Base-by-base conservation (phyloP, 2,329 filamentous ascomycete species). In the Penicillium paneum region DNA sequence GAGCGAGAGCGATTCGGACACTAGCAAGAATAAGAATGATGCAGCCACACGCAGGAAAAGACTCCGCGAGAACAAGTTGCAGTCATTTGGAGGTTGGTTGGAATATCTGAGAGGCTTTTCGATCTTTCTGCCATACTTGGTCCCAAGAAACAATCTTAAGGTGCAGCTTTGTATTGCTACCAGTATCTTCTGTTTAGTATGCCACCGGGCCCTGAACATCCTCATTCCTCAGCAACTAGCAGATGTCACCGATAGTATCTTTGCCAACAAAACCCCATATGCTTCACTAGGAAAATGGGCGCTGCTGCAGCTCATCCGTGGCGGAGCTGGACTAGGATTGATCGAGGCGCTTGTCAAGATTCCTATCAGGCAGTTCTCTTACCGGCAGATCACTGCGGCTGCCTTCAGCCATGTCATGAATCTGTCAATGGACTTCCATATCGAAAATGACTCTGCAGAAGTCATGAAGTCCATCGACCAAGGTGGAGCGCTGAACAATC, bases 351-450 rank as follows among this genome's bases (percentile, higher is more conserved):
- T 58, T 6, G 52, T 41, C 32, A 58, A 55, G 67, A 71, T 80
- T 29, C 79, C 80, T 1, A 71, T 86, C 31, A 75, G 80, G 38
- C 81, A 84, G 54, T 81, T 79, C 57, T 78, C 81, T 0, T 83
- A 84, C 56, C 77, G 79, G 38, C 76, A 79, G 15, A 77, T 89
- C 38, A 81, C 79, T 7, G 80, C 81, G 1, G 78, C 83, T 1
- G 81, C 85, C 0, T 89, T 88, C 64, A 76, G 78, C 52, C 86
- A 89, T 55, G 79, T 89, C 28, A 83, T 89, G 78, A 77, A 74
- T n/a, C 75, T 89, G 0, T 85, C 83, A 0, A 86, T 86, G 74
- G 84, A 88, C 55, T 89, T 88, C 51, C 87, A 89, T 64, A 82
- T 82, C 12, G 79, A 80, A 40, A 85, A 86, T 56, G 80, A 82